Percentiles rank a stretch among this genome's conserved stretches.
These are phyloP conservation scores for Crithidia brevicula DNA, from an alignment of 208 protist genomes.

Conservation along the genomic window DNA sequence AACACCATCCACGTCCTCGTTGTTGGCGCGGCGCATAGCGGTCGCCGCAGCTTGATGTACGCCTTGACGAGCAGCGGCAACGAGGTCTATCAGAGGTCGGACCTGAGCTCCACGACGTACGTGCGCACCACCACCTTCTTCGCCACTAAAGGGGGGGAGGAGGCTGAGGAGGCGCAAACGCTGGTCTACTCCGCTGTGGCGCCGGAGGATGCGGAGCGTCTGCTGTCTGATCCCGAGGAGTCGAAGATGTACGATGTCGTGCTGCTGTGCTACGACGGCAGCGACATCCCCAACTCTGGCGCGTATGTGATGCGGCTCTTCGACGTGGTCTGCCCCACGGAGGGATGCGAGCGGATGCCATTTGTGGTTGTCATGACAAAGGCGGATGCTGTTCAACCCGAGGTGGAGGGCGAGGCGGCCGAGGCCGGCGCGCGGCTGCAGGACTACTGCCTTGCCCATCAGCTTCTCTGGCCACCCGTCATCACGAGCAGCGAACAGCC, in stretches of 20 bases:
- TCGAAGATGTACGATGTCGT: conserved; percentile 80
- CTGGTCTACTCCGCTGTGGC: conserved; percentile 61
- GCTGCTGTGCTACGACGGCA: conserved; percentile 81
- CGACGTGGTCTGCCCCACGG: conserved; percentile 23
- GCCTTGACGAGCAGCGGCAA: conserved; percentile 39
- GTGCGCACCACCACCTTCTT: conserved; percentile 69
- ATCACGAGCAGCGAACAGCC: conserved; percentile 60
- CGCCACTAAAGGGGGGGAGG: conserved; percentile 28
- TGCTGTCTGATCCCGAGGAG: conserved; percentile 53
- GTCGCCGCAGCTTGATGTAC: conserved; percentile 57
- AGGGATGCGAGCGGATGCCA: conserved; percentile 43
- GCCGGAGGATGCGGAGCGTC: conserved; percentile 32
- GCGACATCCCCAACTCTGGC: conserved; percentile 35
- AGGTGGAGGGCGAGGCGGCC: not conserved
- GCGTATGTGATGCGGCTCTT: conserved; percentile 56
- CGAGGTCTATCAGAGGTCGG: not conserved
- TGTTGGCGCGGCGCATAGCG: conserved; percentile 53
- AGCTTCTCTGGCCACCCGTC: conserved; percentile 84
- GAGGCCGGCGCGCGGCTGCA: conserved; percentile 12
- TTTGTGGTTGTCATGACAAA: conserved; percentile 90
- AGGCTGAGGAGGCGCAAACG: conserved; percentile 59
- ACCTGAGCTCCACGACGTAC: conserved; percentile 22
- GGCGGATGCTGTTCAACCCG: conserved; percentile 37
- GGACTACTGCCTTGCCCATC: conserved; percentile 57
- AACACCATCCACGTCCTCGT: conserved; percentile 83